phyloP scores from a whole-genome alignment of 192 early-diverging fungal species.

The Haplosporangium gracile region DNA sequence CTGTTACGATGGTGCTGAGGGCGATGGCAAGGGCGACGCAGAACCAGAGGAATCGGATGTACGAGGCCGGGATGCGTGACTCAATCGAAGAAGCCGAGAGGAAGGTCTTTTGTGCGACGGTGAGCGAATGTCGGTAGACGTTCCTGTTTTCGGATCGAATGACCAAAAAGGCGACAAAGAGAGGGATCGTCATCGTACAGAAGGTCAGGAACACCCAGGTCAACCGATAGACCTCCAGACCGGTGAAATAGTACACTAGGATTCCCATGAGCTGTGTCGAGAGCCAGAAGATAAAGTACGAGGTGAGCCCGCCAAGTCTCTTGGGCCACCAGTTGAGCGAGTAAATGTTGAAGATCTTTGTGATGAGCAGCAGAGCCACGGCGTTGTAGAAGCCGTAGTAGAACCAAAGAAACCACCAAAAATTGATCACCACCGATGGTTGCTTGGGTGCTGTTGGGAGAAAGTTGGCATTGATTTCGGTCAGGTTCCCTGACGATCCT shows the following conservation, averaged over 20 bases:
- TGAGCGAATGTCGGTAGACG: conserved; percentile 61
- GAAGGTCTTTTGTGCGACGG: conserved; percentile 69
- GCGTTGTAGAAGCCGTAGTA: conserved; percentile 86
- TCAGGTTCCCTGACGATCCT: conserved; percentile 5
- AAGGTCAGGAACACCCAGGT: conserved; percentile 81
- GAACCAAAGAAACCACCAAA: conserved; percentile 85
- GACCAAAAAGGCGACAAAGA: conserved; percentile 72
- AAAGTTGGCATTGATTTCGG: not conserved
- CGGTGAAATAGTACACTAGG: conserved; percentile 67
- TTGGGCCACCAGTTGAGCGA: conserved; percentile 87
- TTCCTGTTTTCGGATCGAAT: conserved; percentile 63
- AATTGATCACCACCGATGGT: conserved; percentile 68
- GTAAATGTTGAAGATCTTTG: conserved; percentile 84
- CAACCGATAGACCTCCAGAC: conserved; percentile 67
- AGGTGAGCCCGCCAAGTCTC: conserved; percentile 69
- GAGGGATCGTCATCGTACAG: conserved; percentile 79
- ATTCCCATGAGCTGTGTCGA: conserved; percentile 70
- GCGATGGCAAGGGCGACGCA: conserved; percentile 76
- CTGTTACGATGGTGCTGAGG: conserved; percentile 74
- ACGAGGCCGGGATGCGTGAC: conserved; percentile 73
- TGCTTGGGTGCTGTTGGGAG: conserved; percentile 30
- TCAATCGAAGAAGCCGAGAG: conserved; percentile 57
- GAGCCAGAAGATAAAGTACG: conserved; percentile 78
- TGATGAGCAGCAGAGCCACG: conserved; percentile 77
- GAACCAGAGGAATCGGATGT: conserved; percentile 84